phyloP scores from a whole-genome alignment of 257 asterid species.

The Plantago elongata region DNA sequence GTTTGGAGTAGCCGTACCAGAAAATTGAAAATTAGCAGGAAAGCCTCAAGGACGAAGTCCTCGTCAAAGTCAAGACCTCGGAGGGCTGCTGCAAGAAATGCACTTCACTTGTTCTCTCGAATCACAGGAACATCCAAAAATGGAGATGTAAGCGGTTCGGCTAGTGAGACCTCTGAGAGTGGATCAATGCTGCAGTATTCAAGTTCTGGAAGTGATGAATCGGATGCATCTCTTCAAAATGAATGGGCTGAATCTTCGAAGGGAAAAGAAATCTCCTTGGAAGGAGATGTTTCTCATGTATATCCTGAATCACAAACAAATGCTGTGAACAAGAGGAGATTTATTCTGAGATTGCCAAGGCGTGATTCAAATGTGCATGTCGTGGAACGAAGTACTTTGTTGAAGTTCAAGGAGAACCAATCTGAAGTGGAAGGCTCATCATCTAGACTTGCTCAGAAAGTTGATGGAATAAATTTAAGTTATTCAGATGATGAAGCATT shows the following conservation, averaged over 20 bases:
- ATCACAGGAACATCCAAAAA: slow-evolving; percentile 78
- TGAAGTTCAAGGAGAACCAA: slow-evolving; percentile 28
- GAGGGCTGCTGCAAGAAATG: slow-evolving; percentile 97
- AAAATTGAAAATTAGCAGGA: slow-evolving; percentile 59
- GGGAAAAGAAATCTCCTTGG: slow-evolving; percentile 64
- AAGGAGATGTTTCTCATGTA: slow-evolving; percentile 34
- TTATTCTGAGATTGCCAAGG: slow-evolving; percentile 76
- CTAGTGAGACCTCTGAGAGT: slow-evolving; percentile 59
- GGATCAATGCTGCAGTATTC: slow-evolving; percentile 66
- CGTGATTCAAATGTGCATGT: slow-evolving; percentile 52
- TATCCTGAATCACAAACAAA: slow-evolving; percentile 40
- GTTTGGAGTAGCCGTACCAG: slow-evolving; percentile 36
- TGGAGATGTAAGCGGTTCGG: slow-evolving; percentile 56
- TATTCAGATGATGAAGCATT: slow-evolving; percentile 26
- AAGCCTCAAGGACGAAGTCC: slow-evolving; percentile 46
- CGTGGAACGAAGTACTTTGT: slow-evolving; percentile 26
- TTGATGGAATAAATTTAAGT: slow-evolving; percentile 22
- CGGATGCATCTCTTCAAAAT: slow-evolving; percentile 54
- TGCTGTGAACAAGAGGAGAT: slow-evolving; percentile 55
- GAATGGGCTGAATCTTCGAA: slow-evolving; percentile 46
- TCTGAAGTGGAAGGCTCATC: slow-evolving; percentile 50
- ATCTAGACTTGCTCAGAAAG: slow-evolving; percentile 33
- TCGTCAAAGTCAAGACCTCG: slow-evolving; percentile 80
- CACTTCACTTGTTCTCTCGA: slow-evolving; percentile 84
- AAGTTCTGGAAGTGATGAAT: slow-evolving; percentile 66